Evolutionary conservation across 345 rosid species (phyloP).

Genomic region (Eucalyptus urophylla): DNA sequence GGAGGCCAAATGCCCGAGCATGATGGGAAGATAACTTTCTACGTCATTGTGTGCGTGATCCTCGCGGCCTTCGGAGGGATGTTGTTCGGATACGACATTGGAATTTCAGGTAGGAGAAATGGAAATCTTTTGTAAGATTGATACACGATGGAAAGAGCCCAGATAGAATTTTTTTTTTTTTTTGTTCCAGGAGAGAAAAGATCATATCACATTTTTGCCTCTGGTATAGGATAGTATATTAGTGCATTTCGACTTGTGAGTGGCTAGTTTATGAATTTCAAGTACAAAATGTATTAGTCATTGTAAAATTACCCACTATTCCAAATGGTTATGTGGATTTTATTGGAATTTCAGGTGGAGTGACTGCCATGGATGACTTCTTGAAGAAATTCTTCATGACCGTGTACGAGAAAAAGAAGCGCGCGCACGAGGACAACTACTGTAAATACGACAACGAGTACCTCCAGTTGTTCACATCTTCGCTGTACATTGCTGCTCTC

Average conservation of each 20-base stretch:
- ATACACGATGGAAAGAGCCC: background rate
- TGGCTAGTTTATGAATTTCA: background rate
- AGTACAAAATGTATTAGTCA: background rate
- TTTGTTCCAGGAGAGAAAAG: background rate
- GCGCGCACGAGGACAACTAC: conserved; percentile 6
- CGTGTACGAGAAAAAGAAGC: background rate
- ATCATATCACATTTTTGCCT: background rate
- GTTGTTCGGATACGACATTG: conserved; percentile 1
- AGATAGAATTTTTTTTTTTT: background rate
- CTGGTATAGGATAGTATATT: background rate
- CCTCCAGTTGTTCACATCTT: conserved; percentile 17
- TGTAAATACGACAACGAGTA: conserved; percentile 8
- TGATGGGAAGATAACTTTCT: conserved; percentile 20
- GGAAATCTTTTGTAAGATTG: background rate
- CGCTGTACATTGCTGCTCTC: conserved; percentile 7
- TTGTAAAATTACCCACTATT: background rate
- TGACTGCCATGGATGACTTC: conserved; percentile 17
- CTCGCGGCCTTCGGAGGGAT: conserved; percentile 59
- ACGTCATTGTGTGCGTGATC: conserved; percentile 22
- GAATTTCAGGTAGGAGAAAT: conserved; percentile 43
- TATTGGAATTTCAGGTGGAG: conserved; percentile 1
- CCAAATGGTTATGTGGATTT: background rate
- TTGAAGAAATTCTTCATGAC: conserved; percentile 2
- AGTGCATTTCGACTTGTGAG: background rate
- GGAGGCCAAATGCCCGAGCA: conserved; percentile 12